phyloP scores from a whole-genome alignment of 1,284 basidiomycete genomes.

The Coniophora puteana region DNA sequence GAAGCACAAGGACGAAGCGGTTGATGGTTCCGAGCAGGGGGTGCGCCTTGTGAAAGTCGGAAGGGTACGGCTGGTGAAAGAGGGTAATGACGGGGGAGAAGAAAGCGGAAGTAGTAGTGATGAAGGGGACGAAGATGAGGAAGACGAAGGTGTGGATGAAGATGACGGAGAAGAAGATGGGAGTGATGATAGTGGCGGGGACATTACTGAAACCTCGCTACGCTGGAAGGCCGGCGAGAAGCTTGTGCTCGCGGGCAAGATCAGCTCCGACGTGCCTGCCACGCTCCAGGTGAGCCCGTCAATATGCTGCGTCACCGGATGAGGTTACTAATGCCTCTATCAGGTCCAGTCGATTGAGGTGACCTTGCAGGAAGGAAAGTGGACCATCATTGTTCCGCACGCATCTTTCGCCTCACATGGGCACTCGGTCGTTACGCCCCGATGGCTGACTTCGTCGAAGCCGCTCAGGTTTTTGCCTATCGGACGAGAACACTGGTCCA shows the following conservation, averaged over 20 bases:
- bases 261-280: conserved; percentile 45
- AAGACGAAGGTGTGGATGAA: conserved; percentile 21
- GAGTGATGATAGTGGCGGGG: conserved; percentile 8
- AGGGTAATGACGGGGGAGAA: no score
- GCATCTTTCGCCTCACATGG: conserved; percentile 35
- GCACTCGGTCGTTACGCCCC: conserved; percentile 26
- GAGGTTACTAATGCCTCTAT: neutral
- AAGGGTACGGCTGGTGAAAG: conserved; percentile 10
- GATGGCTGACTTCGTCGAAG: conserved; percentile 55
- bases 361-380: conserved; percentile 50
- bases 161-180: no score
- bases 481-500: conserved; percentile 42
- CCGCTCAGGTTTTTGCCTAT: conserved; percentile 52
- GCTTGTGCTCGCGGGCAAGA: conserved; percentile 53
- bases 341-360: conserved; percentile 53
- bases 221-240: conserved; percentile 52
- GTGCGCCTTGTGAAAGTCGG: conserved; percentile 20
- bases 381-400: conserved; percentile 63
- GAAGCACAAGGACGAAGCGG: conserved; percentile 30
- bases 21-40: neutral
- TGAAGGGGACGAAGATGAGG: conserved; percentile 17
- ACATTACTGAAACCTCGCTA: conserved; percentile 39
- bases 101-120: no score
- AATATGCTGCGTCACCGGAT: neutral
- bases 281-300: conserved; percentile 42